Evolutionary conservation across 148 eudicot genomes (phyloP).

Genomic region (Fallopia convolvulus): DNA sequence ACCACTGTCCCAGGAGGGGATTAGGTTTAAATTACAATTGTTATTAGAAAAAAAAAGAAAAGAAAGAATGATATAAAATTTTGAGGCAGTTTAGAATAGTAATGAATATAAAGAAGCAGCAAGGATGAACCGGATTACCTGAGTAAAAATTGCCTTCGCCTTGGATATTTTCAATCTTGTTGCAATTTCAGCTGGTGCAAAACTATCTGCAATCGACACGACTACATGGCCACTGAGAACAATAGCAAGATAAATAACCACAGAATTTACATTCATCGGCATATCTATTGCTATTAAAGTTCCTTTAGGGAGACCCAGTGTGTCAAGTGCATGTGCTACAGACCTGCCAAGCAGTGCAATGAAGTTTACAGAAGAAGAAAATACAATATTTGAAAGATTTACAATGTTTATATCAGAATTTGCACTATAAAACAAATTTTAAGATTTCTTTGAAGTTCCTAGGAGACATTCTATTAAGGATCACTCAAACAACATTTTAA

Average conservation of each 20-base stretch:
- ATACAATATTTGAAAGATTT: not conserved
- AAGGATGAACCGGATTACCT: conserved; percentile 36
- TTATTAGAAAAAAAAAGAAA: too few species aligned
- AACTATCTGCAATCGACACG: conserved; percentile 97
- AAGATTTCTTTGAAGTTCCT: not conserved
- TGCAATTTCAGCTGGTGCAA: conserved; percentile 79
- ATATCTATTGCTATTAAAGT: conserved; percentile 93
- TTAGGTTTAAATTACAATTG: not conserved
- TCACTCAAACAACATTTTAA: not conserved
- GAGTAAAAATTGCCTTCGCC: conserved; percentile 91
- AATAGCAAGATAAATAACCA: conserved; percentile 85
- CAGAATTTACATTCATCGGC: conserved; percentile 91
- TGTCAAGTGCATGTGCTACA: conserved; percentile 69
- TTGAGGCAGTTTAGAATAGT: too few species aligned
- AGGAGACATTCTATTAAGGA: not conserved
- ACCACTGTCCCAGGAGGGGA: not conserved
- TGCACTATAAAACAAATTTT: not conserved
- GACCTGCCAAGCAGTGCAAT: conserved; percentile 33
- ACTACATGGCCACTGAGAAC: conserved; percentile 84
- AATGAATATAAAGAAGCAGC: not conserved
- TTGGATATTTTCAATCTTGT: conserved; percentile 63
- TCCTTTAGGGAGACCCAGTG: conserved; percentile 61
- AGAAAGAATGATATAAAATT: not conserved
- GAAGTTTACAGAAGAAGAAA: not conserved
- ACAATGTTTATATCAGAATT: not conserved